A percentile compares a stretch with the other conserved stretches of the same genome.
phyloP scores from a whole-genome alignment of 371 early-diverging fungal species.

The Chytridium lagenaria region DNA sequence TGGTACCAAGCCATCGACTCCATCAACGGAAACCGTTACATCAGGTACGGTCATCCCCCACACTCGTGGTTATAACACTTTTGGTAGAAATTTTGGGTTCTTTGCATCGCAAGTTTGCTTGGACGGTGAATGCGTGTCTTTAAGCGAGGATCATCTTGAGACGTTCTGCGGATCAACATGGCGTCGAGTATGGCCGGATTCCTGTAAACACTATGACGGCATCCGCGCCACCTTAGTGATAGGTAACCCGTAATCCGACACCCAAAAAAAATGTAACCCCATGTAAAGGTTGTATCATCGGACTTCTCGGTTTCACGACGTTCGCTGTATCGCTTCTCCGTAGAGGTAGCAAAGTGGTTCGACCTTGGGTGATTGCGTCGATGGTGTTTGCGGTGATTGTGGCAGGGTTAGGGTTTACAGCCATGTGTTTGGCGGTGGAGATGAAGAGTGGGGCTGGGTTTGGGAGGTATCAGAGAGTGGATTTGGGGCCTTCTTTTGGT shows the following conservation, averaged over 20 bases:
- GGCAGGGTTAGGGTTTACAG: background rate
- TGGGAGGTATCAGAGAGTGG: background rate
- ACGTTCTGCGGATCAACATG: background rate
- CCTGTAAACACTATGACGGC: background rate
- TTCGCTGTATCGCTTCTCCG: background rate
- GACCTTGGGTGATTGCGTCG: background rate
- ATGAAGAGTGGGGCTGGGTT: background rate
- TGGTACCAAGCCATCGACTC: background rate
- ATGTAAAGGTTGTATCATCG: background rate
- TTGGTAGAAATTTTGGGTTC: conserved; percentile 2
- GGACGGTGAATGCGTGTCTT: background rate
- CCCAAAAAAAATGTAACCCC: background rate
- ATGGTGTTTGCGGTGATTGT: background rate
- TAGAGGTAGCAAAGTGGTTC: background rate
- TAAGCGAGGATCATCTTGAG: background rate
- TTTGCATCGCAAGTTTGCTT: background rate
- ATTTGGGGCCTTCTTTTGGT: background rate
- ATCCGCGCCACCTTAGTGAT: background rate
- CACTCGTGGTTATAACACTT: background rate
- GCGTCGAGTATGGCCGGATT: background rate
- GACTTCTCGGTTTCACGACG: background rate
- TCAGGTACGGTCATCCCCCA: background rate
- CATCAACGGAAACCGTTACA: background rate
- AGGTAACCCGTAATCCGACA: background rate
- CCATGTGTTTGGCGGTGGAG: conserved; percentile 12